Conservation (phyloP, 345 rosid species). For the Dimocarpus longan region DNA sequence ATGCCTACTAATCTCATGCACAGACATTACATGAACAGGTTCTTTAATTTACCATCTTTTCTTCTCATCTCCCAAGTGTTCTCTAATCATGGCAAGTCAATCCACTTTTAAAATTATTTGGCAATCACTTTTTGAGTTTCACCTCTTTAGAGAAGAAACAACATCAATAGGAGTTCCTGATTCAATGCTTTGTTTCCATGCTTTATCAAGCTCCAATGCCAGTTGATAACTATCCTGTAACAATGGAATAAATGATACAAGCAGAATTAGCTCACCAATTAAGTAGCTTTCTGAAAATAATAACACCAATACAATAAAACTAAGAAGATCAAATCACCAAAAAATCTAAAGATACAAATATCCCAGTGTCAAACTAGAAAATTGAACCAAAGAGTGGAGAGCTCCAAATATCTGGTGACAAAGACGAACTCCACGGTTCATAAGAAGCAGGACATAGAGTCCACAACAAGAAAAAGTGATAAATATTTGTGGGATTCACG, state of each 20-base stretch:
- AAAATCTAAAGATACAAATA: background rate
- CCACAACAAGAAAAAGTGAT: background rate
- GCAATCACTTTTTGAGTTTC: slow-evolving; percentile 7
- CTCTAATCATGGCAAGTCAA: background rate
- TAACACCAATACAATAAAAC: background rate
- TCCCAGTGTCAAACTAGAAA: background rate
- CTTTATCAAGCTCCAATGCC: slow-evolving; percentile 77
- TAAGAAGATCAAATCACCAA: background rate
- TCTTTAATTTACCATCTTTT: background rate
- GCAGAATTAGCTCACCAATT: background rate
- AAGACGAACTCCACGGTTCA: background rate
- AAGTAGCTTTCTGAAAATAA: background rate
- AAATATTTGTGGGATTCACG: background rate
- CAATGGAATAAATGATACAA: background rate
- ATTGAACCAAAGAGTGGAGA: background rate
- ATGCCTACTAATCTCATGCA: background rate
- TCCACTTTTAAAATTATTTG: background rate
- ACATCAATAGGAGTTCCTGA: slow-evolving; percentile 59
- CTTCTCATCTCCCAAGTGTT: background rate
- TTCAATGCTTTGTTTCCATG: slow-evolving; percentile 61
- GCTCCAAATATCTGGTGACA: background rate
- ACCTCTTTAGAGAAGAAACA: slow-evolving; percentile 78
- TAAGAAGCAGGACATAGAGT: too few species aligned
- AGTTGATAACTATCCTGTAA: slow-evolving; percentile 87
- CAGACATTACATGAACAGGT: background rate